Base-by-base conservation (phyloP, 2,329 filamentous ascomycete species). In the Chrysosporium keratinophilum region DNA sequence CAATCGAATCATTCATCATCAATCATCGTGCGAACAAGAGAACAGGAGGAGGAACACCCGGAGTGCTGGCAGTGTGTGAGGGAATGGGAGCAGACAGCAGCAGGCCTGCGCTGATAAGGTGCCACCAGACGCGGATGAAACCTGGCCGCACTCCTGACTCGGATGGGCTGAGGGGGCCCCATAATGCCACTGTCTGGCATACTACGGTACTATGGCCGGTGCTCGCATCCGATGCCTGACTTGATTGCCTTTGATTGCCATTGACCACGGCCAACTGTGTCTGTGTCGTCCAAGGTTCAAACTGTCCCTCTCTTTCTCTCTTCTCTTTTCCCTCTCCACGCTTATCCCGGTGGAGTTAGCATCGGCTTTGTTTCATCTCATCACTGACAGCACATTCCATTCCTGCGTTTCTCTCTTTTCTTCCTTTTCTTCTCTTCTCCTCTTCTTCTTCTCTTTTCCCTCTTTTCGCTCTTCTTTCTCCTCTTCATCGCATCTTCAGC, bases 371-470 rank as follows among this genome's bases (percentile, higher is more conserved):
- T 60, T 58, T 56, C 56, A 52, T 52, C 51, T 56, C 52, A 57
- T 59, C 54, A 58, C 58, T 61, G 39, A 60, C 54, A 57, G 58
- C 57, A 50, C 54, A 56, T 55, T 60, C 60, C 58, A 54, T 43
- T 54, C 60, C 57, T 54, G 54, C 55, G 59, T 46, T 54, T 56
- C 56, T 54, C 44, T 57, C 53, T 56, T 52, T 54, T 43, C 19
- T 39, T 53, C 52, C 56, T 54, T 53, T 57, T 59, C 51, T 56
- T 55, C 53, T 57, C 55, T 48, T 49, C 50, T 54, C 51, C 60
- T 50, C 48, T 57, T 62, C 54, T 53, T 58, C 57, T 57, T 52
- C 57, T 60, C 56, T 60, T 62, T 57, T 57, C 61, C 57, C 62
- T 54, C 57, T 23, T 15, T 39, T 20, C 17, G 23, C 37, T 43